Percentiles rank a stretch among this genome's conserved stretches.
Conservation (phyloP, 768 basidiomycete genomes). For the Suillus ampliporus region DNA sequence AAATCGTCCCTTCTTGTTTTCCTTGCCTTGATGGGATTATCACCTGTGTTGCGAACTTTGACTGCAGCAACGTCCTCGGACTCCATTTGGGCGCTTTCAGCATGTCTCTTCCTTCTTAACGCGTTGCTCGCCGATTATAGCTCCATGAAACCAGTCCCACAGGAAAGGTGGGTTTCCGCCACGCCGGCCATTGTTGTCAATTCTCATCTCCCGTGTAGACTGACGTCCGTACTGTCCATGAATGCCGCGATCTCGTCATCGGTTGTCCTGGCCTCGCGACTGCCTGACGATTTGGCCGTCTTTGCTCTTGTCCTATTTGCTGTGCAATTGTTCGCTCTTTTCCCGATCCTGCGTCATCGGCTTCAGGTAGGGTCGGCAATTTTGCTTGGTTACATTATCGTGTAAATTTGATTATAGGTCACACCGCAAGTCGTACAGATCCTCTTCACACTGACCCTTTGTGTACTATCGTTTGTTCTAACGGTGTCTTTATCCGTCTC, state of each 20-base stretch:
- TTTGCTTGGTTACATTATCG: conserved; percentile 16
- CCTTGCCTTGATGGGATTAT: conserved; percentile 85
- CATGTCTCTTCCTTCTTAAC: conserved; percentile 81
- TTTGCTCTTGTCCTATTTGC: conserved; percentile 89
- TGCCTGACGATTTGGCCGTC: conserved; percentile 82
- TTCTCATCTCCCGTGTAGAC: conserved; percentile 48
- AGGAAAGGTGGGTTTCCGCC: conserved; percentile 58
- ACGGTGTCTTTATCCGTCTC: conserved; percentile 59
- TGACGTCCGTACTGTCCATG: conserved; percentile 85
- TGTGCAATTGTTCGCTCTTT: conserved; percentile 82
- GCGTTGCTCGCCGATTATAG: conserved; percentile 85
- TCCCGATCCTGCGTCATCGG: conserved; percentile 77
- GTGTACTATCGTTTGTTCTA: conserved; percentile 54
- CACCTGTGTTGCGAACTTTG: conserved; percentile 90
- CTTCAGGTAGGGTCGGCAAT: conserved; percentile 57
- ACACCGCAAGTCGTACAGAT: conserved; percentile 53
- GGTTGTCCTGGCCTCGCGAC: conserved; percentile 90
- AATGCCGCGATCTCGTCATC: conserved; percentile 93
- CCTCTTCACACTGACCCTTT: conserved; percentile 58
- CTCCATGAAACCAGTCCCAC: conserved; percentile 49
- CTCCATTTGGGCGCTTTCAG: conserved; percentile 96
- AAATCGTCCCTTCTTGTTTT: conserved; percentile 90
- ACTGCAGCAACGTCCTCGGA: conserved; percentile 96
- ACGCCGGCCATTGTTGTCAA: conserved; percentile 26
- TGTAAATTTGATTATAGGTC: conserved; percentile 44